phyloP scores from a whole-genome alignment of 495 filamentous ascomycete species.

The Pyrenopolyporus hunteri region DNA sequence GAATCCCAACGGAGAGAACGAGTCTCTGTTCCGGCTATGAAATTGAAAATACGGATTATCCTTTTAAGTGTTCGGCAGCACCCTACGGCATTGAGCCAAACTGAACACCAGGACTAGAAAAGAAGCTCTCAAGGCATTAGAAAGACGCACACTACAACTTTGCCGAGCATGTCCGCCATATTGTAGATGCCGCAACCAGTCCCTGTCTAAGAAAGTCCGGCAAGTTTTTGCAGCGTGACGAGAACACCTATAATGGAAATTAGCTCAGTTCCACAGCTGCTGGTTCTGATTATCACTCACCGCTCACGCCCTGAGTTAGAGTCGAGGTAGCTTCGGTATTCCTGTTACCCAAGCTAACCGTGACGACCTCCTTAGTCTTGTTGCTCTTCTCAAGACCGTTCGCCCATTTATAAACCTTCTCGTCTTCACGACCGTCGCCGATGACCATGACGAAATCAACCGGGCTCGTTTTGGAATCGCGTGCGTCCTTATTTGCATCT shows the following conservation, averaged over 20 bases:
- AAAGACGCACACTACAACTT: conserved; percentile 9
- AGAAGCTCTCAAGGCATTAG: not conserved
- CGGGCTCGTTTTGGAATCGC: conserved; percentile 52
- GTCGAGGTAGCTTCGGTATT: conserved; percentile 88
- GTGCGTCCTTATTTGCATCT: conserved; percentile 53
- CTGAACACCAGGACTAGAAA: conserved; percentile 12
- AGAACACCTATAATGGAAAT: conserved; percentile 50
- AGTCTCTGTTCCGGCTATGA: conserved; percentile 32
- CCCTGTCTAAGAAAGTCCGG: conserved; percentile 39
- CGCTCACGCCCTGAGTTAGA: conserved; percentile 86
- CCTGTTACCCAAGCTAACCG: conserved; percentile 80
- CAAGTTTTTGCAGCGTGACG: conserved; percentile 54
- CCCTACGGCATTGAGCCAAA: not conserved
- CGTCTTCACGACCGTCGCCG: conserved; percentile 89
- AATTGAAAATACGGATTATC: conserved; percentile 23
- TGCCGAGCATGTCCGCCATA: conserved; percentile 3
- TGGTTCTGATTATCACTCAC: conserved; percentile 53
- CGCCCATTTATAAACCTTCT: conserved; percentile 91
- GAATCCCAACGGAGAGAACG: conserved; percentile 10
- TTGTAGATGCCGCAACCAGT: conserved; percentile 5
- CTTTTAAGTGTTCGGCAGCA: conserved; percentile 6
- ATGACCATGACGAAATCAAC: conserved; percentile 83
- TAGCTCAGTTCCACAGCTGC: conserved; percentile 12
- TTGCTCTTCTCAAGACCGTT: conserved; percentile 67
- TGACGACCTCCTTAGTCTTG: conserved; percentile 70